Evolutionary conservation across 495 filamentous ascomycete genomes (phyloP).

Genomic region (Aspergillus diversus): DNA sequence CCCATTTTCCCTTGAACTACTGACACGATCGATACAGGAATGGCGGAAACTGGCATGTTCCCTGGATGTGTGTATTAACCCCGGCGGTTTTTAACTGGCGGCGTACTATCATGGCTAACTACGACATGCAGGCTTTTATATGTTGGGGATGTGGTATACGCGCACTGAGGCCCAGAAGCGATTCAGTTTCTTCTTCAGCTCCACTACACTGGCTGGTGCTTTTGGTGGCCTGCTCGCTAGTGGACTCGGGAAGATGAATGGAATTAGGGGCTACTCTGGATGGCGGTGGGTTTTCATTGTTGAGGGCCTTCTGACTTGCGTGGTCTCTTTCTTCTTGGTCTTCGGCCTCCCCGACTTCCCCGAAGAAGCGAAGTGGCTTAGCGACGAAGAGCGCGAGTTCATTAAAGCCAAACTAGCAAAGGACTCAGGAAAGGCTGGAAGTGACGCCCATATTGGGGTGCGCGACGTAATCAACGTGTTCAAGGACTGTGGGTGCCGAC

Average conservation of each 20-base stretch:
- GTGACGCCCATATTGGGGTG: conserved; percentile 63
- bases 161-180: conserved; percentile 84
- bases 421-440: conserved; percentile 78
- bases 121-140: conserved; percentile 64
- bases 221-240: conserved; percentile 84
- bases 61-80: conserved; percentile 56
- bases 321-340: conserved; percentile 74
- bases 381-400: conserved; percentile 73
- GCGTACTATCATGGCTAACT: conserved; percentile 12
- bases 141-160: conserved; percentile 88
- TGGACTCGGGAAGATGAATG: conserved; percentile 77
- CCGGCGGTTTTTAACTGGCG: not conserved
- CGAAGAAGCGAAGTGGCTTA: conserved; percentile 62
- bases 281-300: conserved; percentile 84
- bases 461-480: conserved; percentile 71
- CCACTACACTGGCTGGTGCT: conserved; percentile 80
- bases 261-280: conserved; percentile 68
- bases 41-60: conserved; percentile 91
- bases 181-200: conserved; percentile 87
- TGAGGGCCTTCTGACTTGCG: conserved; percentile 74
- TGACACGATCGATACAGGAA: conserved; percentile 46
- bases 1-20: not conserved
- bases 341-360: conserved; percentile 83
- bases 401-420: conserved; percentile 71
- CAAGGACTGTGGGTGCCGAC: conserved; percentile 64